Conservation (phyloP, 768 basidiomycete genomes). For the Tubosaeta brunneosetosa region DNA sequence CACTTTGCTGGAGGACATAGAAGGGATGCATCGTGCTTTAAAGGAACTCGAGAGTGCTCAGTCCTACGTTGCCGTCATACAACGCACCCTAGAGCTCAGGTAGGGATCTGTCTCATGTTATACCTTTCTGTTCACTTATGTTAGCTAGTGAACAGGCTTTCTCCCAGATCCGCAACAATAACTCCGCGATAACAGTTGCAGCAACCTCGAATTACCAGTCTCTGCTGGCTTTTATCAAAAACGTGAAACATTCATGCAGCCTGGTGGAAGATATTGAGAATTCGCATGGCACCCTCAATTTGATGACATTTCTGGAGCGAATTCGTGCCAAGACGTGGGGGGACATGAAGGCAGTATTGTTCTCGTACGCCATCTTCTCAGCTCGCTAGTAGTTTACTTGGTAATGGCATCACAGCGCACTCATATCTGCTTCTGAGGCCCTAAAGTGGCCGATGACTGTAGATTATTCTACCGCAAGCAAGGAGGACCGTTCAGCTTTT, state of each 20-base stretch:
- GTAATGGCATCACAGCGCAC: constrained; percentile 39
- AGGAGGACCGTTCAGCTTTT: constrained; percentile 57
- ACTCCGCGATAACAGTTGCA: constrained; percentile 39
- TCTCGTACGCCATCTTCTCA: constrained; percentile 43
- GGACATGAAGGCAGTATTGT: constrained; percentile 63
- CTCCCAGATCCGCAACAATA: constrained; percentile 42
- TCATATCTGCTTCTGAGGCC: constrained; percentile 62
- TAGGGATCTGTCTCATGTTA: constrained; percentile 28
- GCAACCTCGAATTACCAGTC: constrained; percentile 54
- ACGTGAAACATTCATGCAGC: constrained; percentile 43
- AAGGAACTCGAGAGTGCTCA: constrained; percentile 74
- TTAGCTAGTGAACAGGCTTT: constrained; percentile 52
- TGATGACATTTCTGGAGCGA: constrained; percentile 57
- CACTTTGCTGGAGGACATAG: constrained; percentile 78
- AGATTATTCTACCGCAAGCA: constrained; percentile 50
- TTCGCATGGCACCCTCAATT: constrained; percentile 48
- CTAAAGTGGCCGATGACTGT: constrained; percentile 84
- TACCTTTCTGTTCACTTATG: constrained; percentile 5
- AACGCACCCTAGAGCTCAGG: constrained; percentile 71
- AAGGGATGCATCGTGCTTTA: constrained; percentile 69
- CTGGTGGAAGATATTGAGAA: constrained; percentile 41
- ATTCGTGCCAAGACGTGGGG: constrained; percentile 72
- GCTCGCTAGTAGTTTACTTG: neutral
- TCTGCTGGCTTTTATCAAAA: constrained; percentile 57
- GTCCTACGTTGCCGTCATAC: constrained; percentile 70